Percentiles rank a stretch among this genome's conserved stretches.
Conservation (phyloP, 768 basidiomycete genomes). For the Hortiboletus flavorubellus region DNA sequence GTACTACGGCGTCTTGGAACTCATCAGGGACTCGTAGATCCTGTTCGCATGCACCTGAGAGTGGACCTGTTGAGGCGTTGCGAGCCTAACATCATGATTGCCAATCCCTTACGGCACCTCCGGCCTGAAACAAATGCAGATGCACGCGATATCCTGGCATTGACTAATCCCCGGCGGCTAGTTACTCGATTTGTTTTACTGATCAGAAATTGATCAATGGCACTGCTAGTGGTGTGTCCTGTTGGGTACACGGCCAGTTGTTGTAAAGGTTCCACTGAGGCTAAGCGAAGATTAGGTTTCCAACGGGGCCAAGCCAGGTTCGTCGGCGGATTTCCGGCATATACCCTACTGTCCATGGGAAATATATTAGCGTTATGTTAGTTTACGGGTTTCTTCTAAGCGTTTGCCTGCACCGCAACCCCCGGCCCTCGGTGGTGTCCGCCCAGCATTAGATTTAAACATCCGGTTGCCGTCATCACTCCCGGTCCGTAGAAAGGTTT, state of each 20-base stretch:
- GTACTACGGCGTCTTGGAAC: conserved; percentile 17
- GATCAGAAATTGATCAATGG: conserved; percentile 31
- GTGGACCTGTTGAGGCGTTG: conserved; percentile 9
- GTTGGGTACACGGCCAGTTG: conserved; percentile 20
- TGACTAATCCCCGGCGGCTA: conserved; percentile 34
- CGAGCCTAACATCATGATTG: conserved; percentile 28
- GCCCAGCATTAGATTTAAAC: too few species aligned
- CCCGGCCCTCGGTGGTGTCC: too few species aligned
- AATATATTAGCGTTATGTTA: too few species aligned
- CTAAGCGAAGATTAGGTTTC: too few species aligned
- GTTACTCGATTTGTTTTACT: conserved; percentile 21
- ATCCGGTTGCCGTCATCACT: too few species aligned
- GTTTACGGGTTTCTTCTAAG: too few species aligned
- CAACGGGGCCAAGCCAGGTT: too few species aligned
- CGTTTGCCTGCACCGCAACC: too few species aligned
- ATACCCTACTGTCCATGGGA: too few species aligned
- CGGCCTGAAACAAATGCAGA: conserved; percentile 25
- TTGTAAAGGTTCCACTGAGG: too few species aligned
- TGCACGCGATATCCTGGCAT: conserved; percentile 21
- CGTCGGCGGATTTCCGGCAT: too few species aligned
- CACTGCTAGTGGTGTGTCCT: conserved; percentile 22
- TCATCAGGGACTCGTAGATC: conserved; percentile 10
- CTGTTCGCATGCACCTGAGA: conserved; percentile 6
- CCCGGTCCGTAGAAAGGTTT: too few species aligned
- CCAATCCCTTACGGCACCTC: conserved; percentile 33